A percentile compares a stretch with the other conserved stretches of the same genome.
Conservation (phyloP, 2,329 filamentous ascomycete genomes). For the Lasiodiplodia sp. region DNA sequence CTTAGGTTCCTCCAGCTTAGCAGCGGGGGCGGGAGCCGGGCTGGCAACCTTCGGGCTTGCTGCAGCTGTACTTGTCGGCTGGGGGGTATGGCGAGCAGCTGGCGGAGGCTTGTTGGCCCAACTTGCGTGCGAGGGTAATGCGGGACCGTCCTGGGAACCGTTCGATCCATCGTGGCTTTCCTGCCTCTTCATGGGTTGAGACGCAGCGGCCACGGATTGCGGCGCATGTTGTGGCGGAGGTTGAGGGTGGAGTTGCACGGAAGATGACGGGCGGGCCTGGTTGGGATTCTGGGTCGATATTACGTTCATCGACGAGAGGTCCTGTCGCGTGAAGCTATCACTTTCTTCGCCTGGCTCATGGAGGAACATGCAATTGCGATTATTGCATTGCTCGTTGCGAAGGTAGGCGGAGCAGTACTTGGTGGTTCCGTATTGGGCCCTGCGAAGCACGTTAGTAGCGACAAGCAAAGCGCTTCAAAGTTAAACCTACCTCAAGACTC, state of each 20-base stretch:
- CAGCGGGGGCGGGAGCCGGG: conserved; percentile 49
- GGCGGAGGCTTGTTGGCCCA: conserved; percentile 80
- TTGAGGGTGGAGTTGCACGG: conserved; percentile 53
- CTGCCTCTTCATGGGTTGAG: conserved; percentile 73
- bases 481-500: conserved; percentile 77
- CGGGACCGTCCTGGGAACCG: conserved; percentile 77
- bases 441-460: conserved; percentile 37
- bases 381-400: conserved; percentile 91
- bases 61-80: conserved; percentile 80
- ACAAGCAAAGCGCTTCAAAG: neutral
- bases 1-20: conserved; percentile 37
- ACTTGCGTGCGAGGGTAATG: conserved; percentile 90
- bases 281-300: conserved; percentile 79
- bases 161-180: conserved; percentile 77
- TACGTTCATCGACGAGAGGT: conserved; percentile 93
- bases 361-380: conserved; percentile 96
- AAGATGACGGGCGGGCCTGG: conserved; percentile 59
- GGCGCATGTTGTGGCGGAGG: conserved; percentile 59
- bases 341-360: conserved; percentile 98
- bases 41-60: conserved; percentile 75
- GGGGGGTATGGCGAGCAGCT: conserved; percentile 74
- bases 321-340: conserved; percentile 93
- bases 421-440: conserved; percentile 83
- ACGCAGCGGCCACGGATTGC: conserved; percentile 59
- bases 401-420: conserved; percentile 99